These are phyloP conservation scores for Avicennia marina DNA, from an alignment of 257 asterid genomes.

Conservation along the genomic window DNA sequence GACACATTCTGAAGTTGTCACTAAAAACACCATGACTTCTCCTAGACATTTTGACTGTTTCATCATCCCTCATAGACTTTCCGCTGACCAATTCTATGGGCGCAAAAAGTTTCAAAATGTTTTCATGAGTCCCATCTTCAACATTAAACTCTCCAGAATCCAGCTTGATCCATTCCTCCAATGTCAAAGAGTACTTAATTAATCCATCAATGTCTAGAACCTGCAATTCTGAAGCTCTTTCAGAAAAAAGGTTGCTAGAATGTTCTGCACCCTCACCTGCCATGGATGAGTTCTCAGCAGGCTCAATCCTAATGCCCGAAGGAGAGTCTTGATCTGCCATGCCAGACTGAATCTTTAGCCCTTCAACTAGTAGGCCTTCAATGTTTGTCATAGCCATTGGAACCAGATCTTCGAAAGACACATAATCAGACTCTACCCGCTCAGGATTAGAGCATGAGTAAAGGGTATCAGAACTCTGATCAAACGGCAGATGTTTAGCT, in stretches of 20 bases:
- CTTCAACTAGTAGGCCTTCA: constrained; percentile 70
- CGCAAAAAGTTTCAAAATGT: constrained; percentile 24
- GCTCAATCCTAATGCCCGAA: constrained; percentile 37
- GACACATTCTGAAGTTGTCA: constrained; percentile 43
- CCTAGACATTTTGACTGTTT: neutral
- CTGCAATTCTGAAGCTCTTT: constrained; percentile 11
- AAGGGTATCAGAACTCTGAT: constrained; percentile 16
- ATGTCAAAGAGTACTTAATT: constrained; percentile 36
- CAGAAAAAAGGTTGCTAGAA: no score
- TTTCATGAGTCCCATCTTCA: constrained; percentile 14
- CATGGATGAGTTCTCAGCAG: neutral
- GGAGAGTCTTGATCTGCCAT: constrained; percentile 58
- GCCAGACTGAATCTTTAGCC: constrained; percentile 72
- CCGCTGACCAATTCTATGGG: constrained; percentile 16
- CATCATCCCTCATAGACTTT: constrained; percentile 11
- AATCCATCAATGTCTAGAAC: constrained; percentile 35
- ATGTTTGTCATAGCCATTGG: constrained; percentile 46
- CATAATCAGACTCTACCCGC: constrained; percentile 36
- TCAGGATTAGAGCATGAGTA: constrained; percentile 27
- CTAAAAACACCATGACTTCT: constrained; percentile 21
- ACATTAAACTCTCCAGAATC: constrained; percentile 34
- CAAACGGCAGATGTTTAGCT: constrained; percentile 15
- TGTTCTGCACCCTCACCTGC: no score
- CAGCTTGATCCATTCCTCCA: constrained; percentile 59
- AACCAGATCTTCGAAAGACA: constrained; percentile 49